Evolutionary conservation across 768 basidiomycete species (phyloP), one percentile per base, ranked within the genome.

Genomic region (Rickenella mellea): DNA sequence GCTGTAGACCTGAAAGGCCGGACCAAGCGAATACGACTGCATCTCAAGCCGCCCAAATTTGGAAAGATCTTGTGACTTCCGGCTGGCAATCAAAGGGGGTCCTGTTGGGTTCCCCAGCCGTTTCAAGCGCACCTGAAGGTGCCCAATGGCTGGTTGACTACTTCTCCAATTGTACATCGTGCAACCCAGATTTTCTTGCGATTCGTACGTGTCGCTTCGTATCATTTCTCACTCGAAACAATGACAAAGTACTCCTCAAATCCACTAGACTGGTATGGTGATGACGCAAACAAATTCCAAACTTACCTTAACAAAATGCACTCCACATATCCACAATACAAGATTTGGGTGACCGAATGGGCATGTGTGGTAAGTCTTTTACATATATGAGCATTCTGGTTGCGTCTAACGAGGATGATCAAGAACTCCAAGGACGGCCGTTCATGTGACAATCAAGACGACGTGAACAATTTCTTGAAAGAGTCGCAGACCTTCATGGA

Each of bases 261-360:
- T 17, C 27, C n/a, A n/a, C 6, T 44, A 69, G 64, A 72, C 46
- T 73, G 68, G 65, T 82, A 82, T 56, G 78, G 74, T 22, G 59
- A 67, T 29, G 75, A 77, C 33, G 60, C 66, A 1, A 70, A 70
- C 38, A 67, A 63, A 8, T 78, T 82, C 51, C 69, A 69, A 38
- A 62, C 61, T 11, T 71, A 75, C 53, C 48, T 76, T 20, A 54
- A 63, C 37, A 69, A 74, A 52, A 74, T 69, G 49, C 64, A 74
- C 50, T 41, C 62, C 8, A 70, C 71, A 5, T 79, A 76, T 55
- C n/a, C n/a, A n/a, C 60, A 74, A 40, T 58, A 58, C 27, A 68
- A 73, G 4, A 55, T 78, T 12, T 78, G 76, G 76, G 68, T 78
- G 0, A 80, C 77, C 1, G 78, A 78, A 51, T 76, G 73, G 72